Base-by-base conservation (phyloP, 768 basidiomycete species). In the Calocybe gangraenosa region DNA sequence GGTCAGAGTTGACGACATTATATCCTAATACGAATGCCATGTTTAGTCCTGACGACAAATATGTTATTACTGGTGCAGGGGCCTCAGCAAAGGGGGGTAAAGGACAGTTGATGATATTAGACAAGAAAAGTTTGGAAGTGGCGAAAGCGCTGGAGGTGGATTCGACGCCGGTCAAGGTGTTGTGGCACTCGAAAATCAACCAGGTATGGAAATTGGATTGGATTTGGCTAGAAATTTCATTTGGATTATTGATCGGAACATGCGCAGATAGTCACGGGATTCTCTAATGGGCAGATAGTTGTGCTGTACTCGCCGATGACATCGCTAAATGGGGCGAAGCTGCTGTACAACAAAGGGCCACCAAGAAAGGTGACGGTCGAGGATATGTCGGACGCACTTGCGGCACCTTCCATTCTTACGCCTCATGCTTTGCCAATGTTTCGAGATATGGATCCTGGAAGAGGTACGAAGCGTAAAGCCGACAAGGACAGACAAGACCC, bases 171-270 rank as follows among this genome's bases (percentile, higher is more conserved):
- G 89, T 99, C 46, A 87, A 84, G 58, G 89, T 97, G 2, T 66
- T 77, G 20, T 99, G 96, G 96, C 96, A 97, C 69, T 81, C 90
- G 5, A 91, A 89, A 66, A 98, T 99, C 73, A 99, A 99, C 70
- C 92, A 96, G 77, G 91, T 88, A 51, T 55, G 82, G 60, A 38
- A 35, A 44, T 53, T 34, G 55, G 22, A 41, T 52, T 31, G 48
- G 30, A n/a, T n/a, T n/a, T 36, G 13, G 31, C 47, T 30, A 11
- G 13, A 19, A 40, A 25, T 20, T 33, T 39, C 49, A 40, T 20
- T 33, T 25, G 32, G 45, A 33, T 52, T 21, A 42, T 20, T 47
- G 18, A 49, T 43, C 33, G 15, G n/a, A 15, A 10, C 38, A 18
- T 44, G 19, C 63, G 28, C 58, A 98, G 87, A 89, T 99, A 58